Percentiles rank a stretch among this genome's conserved stretches.
phyloP scores from a whole-genome alignment of 2,329 filamentous ascomycete genomes.

The Mycosphaerella sp. region DNA sequence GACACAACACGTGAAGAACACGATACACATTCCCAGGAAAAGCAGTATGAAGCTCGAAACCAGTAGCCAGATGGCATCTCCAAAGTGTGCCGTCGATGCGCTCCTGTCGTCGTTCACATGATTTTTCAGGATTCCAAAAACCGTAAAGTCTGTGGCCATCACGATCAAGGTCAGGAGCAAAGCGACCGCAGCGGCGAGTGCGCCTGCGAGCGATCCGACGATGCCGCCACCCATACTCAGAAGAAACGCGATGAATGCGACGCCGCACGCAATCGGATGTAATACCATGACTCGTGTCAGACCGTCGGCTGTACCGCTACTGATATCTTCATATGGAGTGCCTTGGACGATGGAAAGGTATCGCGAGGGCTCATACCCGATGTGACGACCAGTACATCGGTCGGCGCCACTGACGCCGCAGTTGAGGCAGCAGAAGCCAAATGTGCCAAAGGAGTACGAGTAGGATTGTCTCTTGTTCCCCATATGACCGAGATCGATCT shows the following conservation, averaged over 20 bases:
- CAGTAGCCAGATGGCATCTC: constrained; percentile 54
- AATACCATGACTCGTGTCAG: constrained; percentile 50
- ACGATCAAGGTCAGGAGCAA: constrained; percentile 47
- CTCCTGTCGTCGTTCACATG: constrained; percentile 46
- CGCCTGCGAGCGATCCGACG: constrained; percentile 48
- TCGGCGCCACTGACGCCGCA: constrained; percentile 29
- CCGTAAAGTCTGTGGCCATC: constrained; percentile 52
- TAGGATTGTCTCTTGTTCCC: constrained; percentile 31
- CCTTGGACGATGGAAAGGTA: constrained; percentile 40
- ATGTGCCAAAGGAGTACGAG: constrained; percentile 52
- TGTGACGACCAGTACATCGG: constrained; percentile 43
- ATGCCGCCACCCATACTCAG: constrained; percentile 49
- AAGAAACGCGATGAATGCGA: constrained; percentile 55
- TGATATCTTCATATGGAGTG: constrained; percentile 40
- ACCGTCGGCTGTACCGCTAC: constrained; percentile 36
- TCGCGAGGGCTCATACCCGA: constrained; percentile 53
- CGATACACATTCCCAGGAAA: constrained; percentile 51
- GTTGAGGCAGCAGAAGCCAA: constrained; percentile 51
- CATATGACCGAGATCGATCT: constrained; percentile 44
- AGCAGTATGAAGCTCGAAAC: constrained; percentile 52
- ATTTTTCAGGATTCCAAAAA: constrained; percentile 49
- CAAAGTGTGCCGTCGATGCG: constrained; percentile 46
- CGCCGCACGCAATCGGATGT: constrained; percentile 54
- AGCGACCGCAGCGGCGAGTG: constrained; percentile 46
- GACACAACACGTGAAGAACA: constrained; percentile 48